These are phyloP conservation scores for Eucalyptus regnans DNA, from an alignment of 345 rosid genomes.

Conservation along the genomic window DNA sequence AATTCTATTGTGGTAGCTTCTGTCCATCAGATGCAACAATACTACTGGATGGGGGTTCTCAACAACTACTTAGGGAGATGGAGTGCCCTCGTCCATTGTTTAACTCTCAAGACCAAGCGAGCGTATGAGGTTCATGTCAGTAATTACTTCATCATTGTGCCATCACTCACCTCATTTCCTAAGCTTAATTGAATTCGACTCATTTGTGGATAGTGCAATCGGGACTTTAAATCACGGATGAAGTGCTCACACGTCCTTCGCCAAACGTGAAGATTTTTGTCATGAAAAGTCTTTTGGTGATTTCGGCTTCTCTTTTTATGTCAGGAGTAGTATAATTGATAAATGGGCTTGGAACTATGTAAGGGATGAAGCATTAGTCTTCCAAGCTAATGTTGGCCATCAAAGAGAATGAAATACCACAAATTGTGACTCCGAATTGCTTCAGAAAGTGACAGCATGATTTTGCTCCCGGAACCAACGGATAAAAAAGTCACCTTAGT, in stretches of 20 bases:
- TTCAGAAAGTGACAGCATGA: too few species aligned
- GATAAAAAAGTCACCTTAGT: neutral
- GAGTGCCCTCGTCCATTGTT: constrained; percentile 49
- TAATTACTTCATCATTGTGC: neutral
- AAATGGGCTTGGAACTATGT: neutral
- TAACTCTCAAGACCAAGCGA: constrained; percentile 52
- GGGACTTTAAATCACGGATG: neutral
- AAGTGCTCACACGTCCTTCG: neutral
- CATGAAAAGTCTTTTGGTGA: neutral
- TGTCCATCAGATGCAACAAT: constrained; percentile 76
- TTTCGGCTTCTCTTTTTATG: neutral
- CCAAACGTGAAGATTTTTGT: neutral
- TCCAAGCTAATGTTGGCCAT: neutral
- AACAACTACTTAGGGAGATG: constrained; percentile 57
- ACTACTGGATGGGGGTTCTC: constrained; percentile 50
- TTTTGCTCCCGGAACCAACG: too few species aligned
- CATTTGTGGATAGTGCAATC: neutral
- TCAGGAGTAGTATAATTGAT: neutral
- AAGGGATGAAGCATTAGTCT: neutral
- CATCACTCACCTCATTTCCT: neutral
- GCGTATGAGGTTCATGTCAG: constrained; percentile 44
- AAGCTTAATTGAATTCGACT: neutral
- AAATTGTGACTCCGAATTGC: too few species aligned
- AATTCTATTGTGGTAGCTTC: constrained; percentile 45
- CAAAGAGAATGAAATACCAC: neutral